Evolutionary conservation across 345 rosid genomes (phyloP).

Genomic region (Turnera subulata): DNA sequence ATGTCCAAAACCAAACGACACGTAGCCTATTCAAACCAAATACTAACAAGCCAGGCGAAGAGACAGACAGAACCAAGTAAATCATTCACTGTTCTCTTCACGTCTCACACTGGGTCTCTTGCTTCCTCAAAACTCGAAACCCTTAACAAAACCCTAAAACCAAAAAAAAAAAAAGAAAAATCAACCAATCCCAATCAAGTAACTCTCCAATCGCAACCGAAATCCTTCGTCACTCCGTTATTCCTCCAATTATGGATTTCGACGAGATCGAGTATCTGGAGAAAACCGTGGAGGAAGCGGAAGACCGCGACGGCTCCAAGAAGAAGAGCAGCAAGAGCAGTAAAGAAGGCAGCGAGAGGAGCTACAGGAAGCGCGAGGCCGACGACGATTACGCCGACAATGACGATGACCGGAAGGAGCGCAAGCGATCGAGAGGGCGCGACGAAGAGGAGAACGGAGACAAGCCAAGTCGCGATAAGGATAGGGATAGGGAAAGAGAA

Average conservation of each 20-base stretch:
- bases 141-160: too few species aligned
- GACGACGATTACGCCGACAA: conserved; percentile 43
- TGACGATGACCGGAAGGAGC: conserved; percentile 42
- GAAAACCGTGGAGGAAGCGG: conserved; percentile 68
- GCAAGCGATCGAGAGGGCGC: conserved; percentile 44
- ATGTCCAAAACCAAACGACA: too few species aligned
- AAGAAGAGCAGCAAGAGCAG: conserved; percentile 32
- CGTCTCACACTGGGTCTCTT: too few species aligned
- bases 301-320: conserved; percentile 36
- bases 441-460: conserved; percentile 40
- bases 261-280: conserved; percentile 96
- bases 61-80: too few species aligned
- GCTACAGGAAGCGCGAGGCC: conserved; percentile 56
- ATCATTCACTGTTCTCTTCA: too few species aligned
- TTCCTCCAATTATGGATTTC: conserved; percentile 48
- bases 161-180: too few species aligned
- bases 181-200: not conserved
- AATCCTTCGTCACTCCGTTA: not conserved
- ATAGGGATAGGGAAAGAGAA: conserved; percentile 12
- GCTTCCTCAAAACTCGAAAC: too few species aligned
- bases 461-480: conserved; percentile 35
- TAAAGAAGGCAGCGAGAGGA: conserved; percentile 49
- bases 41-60: too few species aligned
- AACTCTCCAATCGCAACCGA: not conserved
- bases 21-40: too few species aligned